Evolutionary conservation across 768 basidiomycete genomes (phyloP).

Genomic region (Amanita exitialis): DNA sequence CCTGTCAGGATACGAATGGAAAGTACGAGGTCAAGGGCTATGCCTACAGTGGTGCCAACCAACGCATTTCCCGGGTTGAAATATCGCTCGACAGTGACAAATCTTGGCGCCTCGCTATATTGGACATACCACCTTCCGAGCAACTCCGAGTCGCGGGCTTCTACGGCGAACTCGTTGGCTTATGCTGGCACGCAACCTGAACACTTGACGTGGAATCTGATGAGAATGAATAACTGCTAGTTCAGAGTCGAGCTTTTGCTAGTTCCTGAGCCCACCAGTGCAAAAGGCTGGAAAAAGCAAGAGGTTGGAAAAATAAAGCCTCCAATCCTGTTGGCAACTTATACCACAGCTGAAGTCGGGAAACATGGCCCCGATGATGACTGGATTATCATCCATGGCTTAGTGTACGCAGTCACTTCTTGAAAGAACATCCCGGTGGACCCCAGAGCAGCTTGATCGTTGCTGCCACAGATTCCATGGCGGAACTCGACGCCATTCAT

Average conservation of each 20-base stretch:
- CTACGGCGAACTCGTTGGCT: background rate
- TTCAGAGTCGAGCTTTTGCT: too few species aligned
- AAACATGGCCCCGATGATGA: background rate
- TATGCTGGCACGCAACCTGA: too few species aligned
- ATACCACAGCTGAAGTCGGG: background rate
- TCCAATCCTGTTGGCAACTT: too few species aligned
- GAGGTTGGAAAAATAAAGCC: too few species aligned
- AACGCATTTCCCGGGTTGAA: slow-evolving; percentile 50
- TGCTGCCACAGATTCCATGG: slow-evolving; percentile 50
- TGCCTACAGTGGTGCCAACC: slow-evolving; percentile 55
- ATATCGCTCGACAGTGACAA: slow-evolving; percentile 46
- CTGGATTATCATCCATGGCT: background rate
- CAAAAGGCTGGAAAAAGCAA: too few species aligned
- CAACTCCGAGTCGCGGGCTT: background rate
- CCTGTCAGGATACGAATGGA: slow-evolving; percentile 14
- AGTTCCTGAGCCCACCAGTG: too few species aligned
- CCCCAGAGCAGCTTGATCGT: slow-evolving; percentile 41
- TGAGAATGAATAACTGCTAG: too few species aligned
- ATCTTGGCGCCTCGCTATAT: slow-evolving; percentile 38
- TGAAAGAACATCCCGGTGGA: slow-evolving; percentile 45
- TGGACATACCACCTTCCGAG: slow-evolving; percentile 16
- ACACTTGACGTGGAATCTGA: too few species aligned
- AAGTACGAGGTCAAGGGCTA: slow-evolving; percentile 41
- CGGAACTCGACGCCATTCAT: slow-evolving; percentile 57
- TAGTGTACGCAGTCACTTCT: slow-evolving; percentile 39